A percentile compares a stretch with the other conserved stretches of the same genome.
Conservation (phyloP, 2,329 filamentous ascomycete species). For the Drechslerella coelobrocha region DNA sequence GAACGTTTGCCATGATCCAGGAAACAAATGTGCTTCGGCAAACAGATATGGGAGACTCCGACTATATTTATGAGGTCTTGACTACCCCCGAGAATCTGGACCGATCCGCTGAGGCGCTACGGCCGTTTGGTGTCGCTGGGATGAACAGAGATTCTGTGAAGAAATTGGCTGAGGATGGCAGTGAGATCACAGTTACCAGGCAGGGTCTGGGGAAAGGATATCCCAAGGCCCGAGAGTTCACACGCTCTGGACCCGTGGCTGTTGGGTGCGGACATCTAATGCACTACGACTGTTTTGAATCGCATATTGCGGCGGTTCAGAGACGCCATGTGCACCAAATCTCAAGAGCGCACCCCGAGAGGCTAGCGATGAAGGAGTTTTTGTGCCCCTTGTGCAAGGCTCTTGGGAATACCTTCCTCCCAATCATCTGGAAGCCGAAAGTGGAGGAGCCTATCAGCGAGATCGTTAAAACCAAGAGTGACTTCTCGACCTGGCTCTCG, state of each 20-base stretch:
- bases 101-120: constrained; percentile 77
- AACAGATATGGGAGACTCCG: constrained; percentile 79
- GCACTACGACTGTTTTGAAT: constrained; percentile 95
- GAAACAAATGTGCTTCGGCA: constrained; percentile 86
- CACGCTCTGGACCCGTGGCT: constrained; percentile 72
- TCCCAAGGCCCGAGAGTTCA: constrained; percentile 61
- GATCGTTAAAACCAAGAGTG: constrained; percentile 66
- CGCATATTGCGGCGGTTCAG: constrained; percentile 82
- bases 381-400: constrained; percentile 97
- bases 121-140: constrained; percentile 88
- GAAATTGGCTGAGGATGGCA: constrained; percentile 76
- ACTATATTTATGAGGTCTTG: constrained; percentile 82
- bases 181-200: constrained; percentile 74
- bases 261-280: constrained; percentile 97
- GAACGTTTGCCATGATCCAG: constrained; percentile 87
- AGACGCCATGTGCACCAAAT: constrained; percentile 90
- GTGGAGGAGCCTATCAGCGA: constrained; percentile 78
- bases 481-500: constrained; percentile 74
- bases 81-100: constrained; percentile 82
- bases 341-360: constrained; percentile 89
- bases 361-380: constrained; percentile 78
- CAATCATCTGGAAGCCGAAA: constrained; percentile 92
- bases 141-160: constrained; percentile 80
- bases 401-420: constrained; percentile 90
- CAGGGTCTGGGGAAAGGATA: constrained; percentile 91